These are phyloP conservation scores for Coemansia sp. DNA, from an alignment of 192 early-diverging fungal genomes.

Conservation along the genomic window DNA sequence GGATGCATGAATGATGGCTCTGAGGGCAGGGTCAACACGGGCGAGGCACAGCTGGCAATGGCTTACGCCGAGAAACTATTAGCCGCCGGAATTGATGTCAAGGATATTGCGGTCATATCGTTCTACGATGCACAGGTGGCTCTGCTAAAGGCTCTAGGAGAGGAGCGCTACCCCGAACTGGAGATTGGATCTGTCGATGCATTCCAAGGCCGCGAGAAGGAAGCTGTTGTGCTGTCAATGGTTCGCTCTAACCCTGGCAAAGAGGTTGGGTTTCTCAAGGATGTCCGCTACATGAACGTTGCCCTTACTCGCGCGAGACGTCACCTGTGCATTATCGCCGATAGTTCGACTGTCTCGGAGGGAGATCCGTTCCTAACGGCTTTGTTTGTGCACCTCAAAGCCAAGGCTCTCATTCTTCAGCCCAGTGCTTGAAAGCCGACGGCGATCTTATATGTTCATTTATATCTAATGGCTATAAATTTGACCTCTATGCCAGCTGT, in stretches of 20 bases:
- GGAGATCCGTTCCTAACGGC: neutral
- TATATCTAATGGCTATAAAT: neutral
- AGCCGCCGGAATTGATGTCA: conserved; percentile 58
- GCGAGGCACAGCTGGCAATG: conserved; percentile 67
- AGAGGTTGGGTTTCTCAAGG: conserved; percentile 77
- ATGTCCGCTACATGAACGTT: conserved; percentile 78
- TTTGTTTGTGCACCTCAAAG: neutral
- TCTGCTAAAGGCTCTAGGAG: no score
- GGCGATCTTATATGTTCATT: neutral
- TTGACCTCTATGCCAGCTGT: neutral
- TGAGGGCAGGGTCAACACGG: conserved; percentile 65
- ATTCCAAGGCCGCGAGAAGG: conserved; percentile 86
- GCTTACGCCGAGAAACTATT: conserved; percentile 64
- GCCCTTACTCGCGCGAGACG: conserved; percentile 64
- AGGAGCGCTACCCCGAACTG: conserved; percentile 58
- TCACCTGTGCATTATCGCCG: neutral
- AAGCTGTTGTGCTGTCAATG: conserved; percentile 74
- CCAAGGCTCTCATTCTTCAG: no score
- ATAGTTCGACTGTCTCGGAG: neutral
- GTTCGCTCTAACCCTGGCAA: conserved; percentile 74
- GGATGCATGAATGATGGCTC: conserved; percentile 7
- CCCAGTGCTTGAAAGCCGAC: neutral
- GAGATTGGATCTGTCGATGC: conserved; percentile 80
- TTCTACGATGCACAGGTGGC: conserved; percentile 76
- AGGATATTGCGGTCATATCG: conserved; percentile 77